A percentile compares a stretch with the other conserved stretches of the same genome.
phyloP scores from a whole-genome alignment of 163 green algal genomes.

The Chlorella variabilis region DNA sequence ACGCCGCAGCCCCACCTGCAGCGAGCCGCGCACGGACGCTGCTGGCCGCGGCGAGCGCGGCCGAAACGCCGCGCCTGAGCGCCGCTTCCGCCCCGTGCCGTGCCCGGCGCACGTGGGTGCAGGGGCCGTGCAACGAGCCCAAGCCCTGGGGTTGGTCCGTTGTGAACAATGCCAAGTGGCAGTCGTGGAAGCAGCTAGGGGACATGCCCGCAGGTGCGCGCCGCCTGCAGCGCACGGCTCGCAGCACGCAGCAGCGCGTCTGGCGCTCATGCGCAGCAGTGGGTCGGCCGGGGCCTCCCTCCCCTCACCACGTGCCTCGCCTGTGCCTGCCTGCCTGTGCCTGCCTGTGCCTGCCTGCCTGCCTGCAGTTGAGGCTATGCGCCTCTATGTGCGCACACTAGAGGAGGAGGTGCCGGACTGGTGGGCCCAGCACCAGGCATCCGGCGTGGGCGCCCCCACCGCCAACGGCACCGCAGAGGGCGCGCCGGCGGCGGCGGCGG shows the following conservation, averaged over 20 bases:
- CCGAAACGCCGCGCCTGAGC: too few species aligned
- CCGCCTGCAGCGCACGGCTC: too few species aligned
- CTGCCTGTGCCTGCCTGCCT: background rate
- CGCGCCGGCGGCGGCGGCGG: background rate
- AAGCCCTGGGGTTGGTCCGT: slow-evolving; percentile 88
- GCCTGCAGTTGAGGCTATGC: slow-evolving; percentile 84
- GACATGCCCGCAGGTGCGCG: slow-evolving; percentile 70
- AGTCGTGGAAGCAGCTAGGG: slow-evolving; percentile 84
- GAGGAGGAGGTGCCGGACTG: slow-evolving; percentile 82
- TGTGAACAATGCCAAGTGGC: slow-evolving; percentile 89
- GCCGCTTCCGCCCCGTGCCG: too few species aligned
- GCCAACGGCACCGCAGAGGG: background rate
- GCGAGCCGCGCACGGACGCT: too few species aligned
- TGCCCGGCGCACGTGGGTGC: slow-evolving; percentile 61
- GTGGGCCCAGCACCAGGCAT: slow-evolving; percentile 47
- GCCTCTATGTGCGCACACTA: slow-evolving; percentile 85
- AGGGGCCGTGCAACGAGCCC: slow-evolving; percentile 74
- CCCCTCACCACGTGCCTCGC: too few species aligned
- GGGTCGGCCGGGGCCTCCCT: too few species aligned
- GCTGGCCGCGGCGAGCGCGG: too few species aligned
- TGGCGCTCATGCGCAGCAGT: too few species aligned
- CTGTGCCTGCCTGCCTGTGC: background rate
- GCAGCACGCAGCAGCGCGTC: too few species aligned
- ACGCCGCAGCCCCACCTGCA: too few species aligned
- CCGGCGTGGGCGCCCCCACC: background rate